These are phyloP conservation scores for Pyrus hybrid DNA, from an alignment of 331 rosid species.

Conservation along the genomic window DNA sequence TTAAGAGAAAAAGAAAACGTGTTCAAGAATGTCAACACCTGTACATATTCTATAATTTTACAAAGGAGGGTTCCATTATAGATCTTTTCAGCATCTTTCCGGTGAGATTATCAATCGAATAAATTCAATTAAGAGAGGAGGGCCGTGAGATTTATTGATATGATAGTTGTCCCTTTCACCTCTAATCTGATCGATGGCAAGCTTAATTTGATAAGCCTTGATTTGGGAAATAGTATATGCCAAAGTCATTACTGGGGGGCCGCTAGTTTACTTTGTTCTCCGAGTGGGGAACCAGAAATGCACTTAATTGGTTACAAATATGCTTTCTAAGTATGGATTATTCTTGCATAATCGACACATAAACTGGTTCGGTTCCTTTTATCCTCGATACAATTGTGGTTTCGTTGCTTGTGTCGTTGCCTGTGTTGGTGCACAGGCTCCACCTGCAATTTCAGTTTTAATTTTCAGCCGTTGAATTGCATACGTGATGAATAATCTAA, in stretches of 20 bases:
- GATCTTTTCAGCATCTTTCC: conserved; percentile 22
- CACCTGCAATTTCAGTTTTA: not conserved
- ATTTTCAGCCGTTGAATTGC: not conserved
- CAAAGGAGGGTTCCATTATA: conserved; percentile 7
- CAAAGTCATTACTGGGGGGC: conserved; percentile 25
- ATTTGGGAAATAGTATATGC: conserved; percentile 35
- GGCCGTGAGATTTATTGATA: not conserved
- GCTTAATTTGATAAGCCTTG: conserved; percentile 23
- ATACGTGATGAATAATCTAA: not conserved
- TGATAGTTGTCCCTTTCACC: conserved; percentile 2
- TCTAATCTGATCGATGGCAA: conserved; percentile 9
- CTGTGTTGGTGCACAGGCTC: not conserved
- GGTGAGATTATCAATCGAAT: conserved; percentile 36
- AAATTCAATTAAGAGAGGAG: conserved; percentile 30
- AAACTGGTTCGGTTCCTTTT: conserved; percentile 8
- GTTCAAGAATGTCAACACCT: conserved; percentile 28
- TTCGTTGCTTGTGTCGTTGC: not conserved
- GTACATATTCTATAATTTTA: conserved; percentile 9
- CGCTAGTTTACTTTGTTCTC: conserved; percentile 20
- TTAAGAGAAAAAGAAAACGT: conserved; percentile 1
- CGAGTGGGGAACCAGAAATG: conserved; percentile 18
- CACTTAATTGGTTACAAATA: conserved; percentile 25
- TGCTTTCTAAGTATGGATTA: conserved; percentile 4
- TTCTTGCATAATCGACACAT: not conserved
- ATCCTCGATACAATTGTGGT: conserved; percentile 11